Percentiles rank a stretch among this genome's conserved stretches.
Conservation (phyloP, 2,329 filamentous ascomycete genomes). For the Aureobasidium leucospermi region DNA sequence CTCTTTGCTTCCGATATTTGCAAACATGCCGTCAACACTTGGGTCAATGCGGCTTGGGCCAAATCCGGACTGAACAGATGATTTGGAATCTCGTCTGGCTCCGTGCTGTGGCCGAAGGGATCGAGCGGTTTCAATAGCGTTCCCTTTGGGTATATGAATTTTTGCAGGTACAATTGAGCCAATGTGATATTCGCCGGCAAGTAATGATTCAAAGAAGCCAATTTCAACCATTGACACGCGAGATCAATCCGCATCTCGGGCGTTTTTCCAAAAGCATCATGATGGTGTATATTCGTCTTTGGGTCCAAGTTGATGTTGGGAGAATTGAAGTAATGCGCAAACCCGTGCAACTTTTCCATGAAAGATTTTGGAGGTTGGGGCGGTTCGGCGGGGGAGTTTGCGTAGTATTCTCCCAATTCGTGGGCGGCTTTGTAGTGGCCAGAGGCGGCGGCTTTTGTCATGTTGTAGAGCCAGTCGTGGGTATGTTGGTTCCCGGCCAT, state of each 20-base stretch:
- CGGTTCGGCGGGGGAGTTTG: constrained; percentile 5
- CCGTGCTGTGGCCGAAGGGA: constrained; percentile 19
- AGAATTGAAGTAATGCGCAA: not conserved
- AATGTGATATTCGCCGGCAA: constrained; percentile 23
- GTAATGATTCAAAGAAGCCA: constrained; percentile 19
- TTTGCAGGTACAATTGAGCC: constrained; percentile 21
- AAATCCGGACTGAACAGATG: constrained; percentile 18
- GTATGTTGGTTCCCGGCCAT: constrained; percentile 22
- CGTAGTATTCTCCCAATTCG: constrained; percentile 34
- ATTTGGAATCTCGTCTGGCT: constrained; percentile 20
- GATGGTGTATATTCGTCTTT: constrained; percentile 21
- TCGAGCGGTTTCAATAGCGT: constrained; percentile 10
- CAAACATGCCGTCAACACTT: not conserved
- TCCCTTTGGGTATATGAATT: constrained; percentile 13
- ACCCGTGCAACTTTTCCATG: not conserved
- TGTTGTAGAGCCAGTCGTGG: constrained; percentile 35
- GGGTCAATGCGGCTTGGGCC: constrained; percentile 16
- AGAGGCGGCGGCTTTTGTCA: constrained; percentile 38
- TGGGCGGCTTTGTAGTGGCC: constrained; percentile 32
- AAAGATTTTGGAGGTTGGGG: not conserved
- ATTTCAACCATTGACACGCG: constrained; percentile 23
- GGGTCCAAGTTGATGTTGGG: not conserved
- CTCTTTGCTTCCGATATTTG: constrained; percentile 2
- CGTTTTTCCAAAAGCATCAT: constrained; percentile 22
- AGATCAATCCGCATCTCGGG: constrained; percentile 20